A percentile compares a stretch with the other conserved stretches of the same genome.
These are phyloP conservation scores for Boletus pseudopeckii DNA, from an alignment of 768 basidiomycete species.

Conservation along the genomic window DNA sequence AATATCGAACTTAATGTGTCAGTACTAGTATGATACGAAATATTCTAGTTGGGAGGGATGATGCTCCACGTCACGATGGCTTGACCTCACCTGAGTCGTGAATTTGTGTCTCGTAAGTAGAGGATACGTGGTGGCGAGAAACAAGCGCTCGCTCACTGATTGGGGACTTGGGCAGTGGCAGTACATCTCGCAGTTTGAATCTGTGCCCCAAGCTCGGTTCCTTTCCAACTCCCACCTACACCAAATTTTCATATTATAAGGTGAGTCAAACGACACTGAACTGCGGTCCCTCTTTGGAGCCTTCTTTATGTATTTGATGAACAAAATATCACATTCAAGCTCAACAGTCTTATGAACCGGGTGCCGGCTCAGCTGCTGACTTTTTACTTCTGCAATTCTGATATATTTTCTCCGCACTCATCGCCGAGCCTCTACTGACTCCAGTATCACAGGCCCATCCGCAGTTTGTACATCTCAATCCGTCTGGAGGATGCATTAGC, in stretches of 20 bases:
- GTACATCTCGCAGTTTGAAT: constrained; percentile 2
- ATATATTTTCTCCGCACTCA: constrained; percentile 7
- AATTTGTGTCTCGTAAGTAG: not conserved
- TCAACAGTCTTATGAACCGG: constrained; percentile 45
- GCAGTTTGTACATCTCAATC: not conserved
- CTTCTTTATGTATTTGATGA: constrained; percentile 33
- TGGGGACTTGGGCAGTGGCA: not conserved
- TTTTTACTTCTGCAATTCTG: constrained; percentile 46
- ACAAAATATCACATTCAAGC: constrained; percentile 42
- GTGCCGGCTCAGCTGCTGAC: constrained; percentile 38
- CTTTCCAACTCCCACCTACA: not conserved
- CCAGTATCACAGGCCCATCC: not conserved
- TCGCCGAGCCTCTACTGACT: not conserved
- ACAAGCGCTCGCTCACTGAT: no score
- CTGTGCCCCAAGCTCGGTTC: not conserved
- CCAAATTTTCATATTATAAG: not conserved
- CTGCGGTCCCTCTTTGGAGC: not conserved
- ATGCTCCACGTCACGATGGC: no score
- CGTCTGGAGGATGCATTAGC: no score
- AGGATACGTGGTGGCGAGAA: no score
- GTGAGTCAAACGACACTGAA: not conserved
- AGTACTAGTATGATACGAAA: no score
- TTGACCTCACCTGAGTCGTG: no score
- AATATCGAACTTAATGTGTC: no score
- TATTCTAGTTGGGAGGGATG: no score